Percentiles rank a stretch among this genome's conserved stretches.
phyloP scores from a whole-genome alignment of 2,329 filamentous ascomycete genomes.

The Calonectria honghensis region DNA sequence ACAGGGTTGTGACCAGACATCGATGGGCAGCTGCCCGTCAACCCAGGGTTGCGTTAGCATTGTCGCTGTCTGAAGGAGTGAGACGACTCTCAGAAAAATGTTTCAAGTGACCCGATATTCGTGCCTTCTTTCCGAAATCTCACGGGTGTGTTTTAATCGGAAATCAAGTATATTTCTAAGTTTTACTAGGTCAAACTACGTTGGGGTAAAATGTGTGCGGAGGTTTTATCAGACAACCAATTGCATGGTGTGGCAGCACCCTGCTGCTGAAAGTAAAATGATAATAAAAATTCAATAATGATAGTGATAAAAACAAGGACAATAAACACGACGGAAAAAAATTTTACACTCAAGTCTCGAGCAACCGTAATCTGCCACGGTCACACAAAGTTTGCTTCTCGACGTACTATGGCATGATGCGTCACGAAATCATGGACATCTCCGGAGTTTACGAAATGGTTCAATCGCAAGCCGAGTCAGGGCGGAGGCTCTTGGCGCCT shows the following conservation, averaged over 20 bases:
- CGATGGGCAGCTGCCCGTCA: slow-evolving; percentile 26
- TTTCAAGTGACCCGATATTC: slow-evolving; percentile 12
- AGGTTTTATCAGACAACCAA: slow-evolving; percentile 18
- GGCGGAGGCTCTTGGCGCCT: slow-evolving; percentile 47
- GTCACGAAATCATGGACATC: slow-evolving; percentile 32
- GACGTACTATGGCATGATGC: slow-evolving; percentile 43
- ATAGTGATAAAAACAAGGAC: not conserved
- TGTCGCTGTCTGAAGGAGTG: slow-evolving; percentile 16
- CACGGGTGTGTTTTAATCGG: not conserved
- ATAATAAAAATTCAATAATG: not conserved
- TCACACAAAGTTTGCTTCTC: slow-evolving; percentile 41
- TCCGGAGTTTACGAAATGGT: slow-evolving; percentile 36
- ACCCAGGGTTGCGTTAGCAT: slow-evolving; percentile 12
- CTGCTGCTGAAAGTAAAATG: slow-evolving; percentile 4
- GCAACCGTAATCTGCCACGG: slow-evolving; percentile 23
- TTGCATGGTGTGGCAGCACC: not conserved
- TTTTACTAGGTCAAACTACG: slow-evolving; percentile 21
- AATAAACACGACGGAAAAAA: slow-evolving; percentile 1
- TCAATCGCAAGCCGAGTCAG: slow-evolving; percentile 41
- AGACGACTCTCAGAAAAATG: slow-evolving; percentile 20
- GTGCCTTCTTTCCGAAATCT: slow-evolving; percentile 14
- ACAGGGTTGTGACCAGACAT: slow-evolving; percentile 41
- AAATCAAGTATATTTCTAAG: slow-evolving; percentile 18
- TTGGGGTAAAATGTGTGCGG: slow-evolving; percentile 12
- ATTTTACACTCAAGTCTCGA: not conserved